Percentiles rank a stretch among this genome's conserved stretches.
Conservation (phyloP, 345 rosid genomes). For the Eucalyptus albens region DNA sequence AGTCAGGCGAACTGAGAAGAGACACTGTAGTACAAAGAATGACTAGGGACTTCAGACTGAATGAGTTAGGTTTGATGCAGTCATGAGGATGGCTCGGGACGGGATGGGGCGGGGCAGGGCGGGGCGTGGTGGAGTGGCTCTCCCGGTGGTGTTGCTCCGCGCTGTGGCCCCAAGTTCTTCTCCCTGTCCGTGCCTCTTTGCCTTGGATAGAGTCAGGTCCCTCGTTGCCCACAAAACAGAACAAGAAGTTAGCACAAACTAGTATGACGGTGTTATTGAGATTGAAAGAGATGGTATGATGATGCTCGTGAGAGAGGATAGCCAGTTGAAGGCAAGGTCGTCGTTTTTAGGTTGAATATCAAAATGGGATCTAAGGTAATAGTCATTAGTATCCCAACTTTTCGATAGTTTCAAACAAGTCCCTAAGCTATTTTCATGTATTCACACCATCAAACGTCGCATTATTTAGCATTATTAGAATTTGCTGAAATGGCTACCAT, state of each 20-base stretch:
- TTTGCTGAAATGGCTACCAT: neutral
- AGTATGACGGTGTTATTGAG: accelerated
- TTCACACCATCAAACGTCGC: neutral
- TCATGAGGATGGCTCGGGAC: neutral
- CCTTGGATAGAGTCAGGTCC: neutral
- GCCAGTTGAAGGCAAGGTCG: neutral
- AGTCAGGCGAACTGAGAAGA: neutral
- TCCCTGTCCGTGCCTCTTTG: neutral
- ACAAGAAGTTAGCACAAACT: neutral
- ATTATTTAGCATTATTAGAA: neutral
- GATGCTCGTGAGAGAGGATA: neutral
- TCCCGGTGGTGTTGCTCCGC: neutral
- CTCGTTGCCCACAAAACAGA: neutral
- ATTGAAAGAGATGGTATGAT: neutral
- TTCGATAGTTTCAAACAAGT: neutral
- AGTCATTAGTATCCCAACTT: accelerated
- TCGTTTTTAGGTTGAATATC: neutral
- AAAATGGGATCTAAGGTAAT: neutral
- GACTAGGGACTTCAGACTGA: neutral
- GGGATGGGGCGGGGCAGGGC: neutral
- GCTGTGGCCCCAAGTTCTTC: neutral
- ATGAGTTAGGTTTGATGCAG: neutral
- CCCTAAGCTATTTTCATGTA: neutral
- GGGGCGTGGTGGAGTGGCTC: neutral
- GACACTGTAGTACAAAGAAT: neutral